Percentiles rank a stretch among this genome's conserved stretches.
These are phyloP conservation scores for Avicennia marina DNA, from an alignment of 257 asterid genomes.

Conservation along the genomic window DNA sequence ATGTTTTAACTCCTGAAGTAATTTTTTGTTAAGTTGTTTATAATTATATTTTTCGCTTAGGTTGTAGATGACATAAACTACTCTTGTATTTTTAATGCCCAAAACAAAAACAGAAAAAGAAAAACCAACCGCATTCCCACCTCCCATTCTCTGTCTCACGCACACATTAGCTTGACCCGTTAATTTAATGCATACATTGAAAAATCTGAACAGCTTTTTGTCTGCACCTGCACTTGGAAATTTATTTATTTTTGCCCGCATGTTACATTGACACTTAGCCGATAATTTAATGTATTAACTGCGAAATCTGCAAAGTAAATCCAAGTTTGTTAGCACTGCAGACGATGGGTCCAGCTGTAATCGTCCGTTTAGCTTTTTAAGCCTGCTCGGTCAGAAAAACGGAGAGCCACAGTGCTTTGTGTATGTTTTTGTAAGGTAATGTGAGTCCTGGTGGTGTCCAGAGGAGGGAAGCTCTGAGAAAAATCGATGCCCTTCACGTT, in stretches of 20 bases:
- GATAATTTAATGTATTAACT: too few relatives aligned
- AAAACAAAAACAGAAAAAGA: background rate
- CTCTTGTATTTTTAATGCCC: background rate
- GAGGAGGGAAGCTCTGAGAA: too few relatives aligned
- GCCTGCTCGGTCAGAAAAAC: constrained; percentile 18
- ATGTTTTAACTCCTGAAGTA: background rate
- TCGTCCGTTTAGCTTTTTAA: constrained; percentile 32
- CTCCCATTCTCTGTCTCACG: constrained; percentile 13
- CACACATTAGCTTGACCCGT: constrained; percentile 42
- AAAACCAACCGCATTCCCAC: constrained; percentile 15
- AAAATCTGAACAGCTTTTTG: too few relatives aligned
- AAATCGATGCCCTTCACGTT: constrained; percentile 21
- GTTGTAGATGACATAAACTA: too few relatives aligned
- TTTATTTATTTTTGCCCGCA: too few relatives aligned
- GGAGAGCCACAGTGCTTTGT: background rate
- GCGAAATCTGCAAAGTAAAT: too few relatives aligned
- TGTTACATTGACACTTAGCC: too few relatives aligned
- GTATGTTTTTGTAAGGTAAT: constrained; percentile 5
- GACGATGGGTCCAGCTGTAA: constrained; percentile 40
- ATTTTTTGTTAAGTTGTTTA: background rate
- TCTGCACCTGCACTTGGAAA: too few relatives aligned
- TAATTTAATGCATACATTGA: constrained; percentile 54
- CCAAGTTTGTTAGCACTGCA: constrained; percentile 16
- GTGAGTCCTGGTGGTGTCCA: too few relatives aligned
- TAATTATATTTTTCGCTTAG: too few relatives aligned